Evolutionary conservation across 345 rosid species (phyloP).

Genomic region (Gossypium longicalyx): DNA sequence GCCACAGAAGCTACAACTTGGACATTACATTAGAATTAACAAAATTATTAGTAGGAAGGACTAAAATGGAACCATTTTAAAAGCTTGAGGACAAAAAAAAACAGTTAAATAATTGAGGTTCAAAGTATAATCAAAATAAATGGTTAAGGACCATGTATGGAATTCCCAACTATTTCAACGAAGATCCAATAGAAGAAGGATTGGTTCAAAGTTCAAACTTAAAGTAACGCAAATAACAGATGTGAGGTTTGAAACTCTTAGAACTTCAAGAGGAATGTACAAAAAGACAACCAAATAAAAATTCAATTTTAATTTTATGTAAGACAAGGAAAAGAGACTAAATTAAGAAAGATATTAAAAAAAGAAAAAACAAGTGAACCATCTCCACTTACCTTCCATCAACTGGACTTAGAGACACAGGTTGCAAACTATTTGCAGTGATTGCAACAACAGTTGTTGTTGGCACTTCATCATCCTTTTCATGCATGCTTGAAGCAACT

Average conservation of each 20-base stretch:
- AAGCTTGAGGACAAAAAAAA: neutral
- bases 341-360: neutral
- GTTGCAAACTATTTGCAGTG: slow-evolving; percentile 58
- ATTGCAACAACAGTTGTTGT: slow-evolving; percentile 72
- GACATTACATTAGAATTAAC: neutral
- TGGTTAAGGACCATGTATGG: neutral
- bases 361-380: neutral
- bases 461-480: slow-evolving; percentile 86
- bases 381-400: slow-evolving; percentile 64
- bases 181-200: neutral
- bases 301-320: neutral
- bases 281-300: neutral
- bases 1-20: neutral
- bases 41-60: neutral
- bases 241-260: neutral
- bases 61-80: neutral
- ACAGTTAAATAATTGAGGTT: too few species aligned
- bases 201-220: neutral
- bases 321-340: slow-evolving; percentile 1
- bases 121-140: neutral
- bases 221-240: neutral
- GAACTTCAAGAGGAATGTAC: neutral
- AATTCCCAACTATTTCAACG: neutral
- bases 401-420: slow-evolving; percentile 65
- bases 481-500: slow-evolving; percentile 65